Conservation (phyloP, 805 yeast genomes). For the Komagataella pastoris region DNA sequence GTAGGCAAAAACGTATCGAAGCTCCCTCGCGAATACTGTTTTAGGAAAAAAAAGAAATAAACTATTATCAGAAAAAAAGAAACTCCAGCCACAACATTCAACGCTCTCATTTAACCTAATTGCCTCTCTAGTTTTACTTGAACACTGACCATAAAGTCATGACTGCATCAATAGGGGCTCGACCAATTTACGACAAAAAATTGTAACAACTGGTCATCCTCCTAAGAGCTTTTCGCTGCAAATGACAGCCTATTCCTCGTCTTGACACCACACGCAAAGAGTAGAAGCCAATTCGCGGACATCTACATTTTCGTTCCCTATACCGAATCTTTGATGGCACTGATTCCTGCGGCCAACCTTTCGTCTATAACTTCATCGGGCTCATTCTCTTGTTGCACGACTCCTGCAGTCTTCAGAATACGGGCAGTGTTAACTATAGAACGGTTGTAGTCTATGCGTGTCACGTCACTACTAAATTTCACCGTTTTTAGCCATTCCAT, state of each 20-base stretch:
- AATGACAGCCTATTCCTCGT: no score
- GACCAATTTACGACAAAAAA: no score
- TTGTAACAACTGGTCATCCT: no score
- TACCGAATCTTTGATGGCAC: not conserved
- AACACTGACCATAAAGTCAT: not conserved
- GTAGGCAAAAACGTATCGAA: not conserved
- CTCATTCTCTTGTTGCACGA: conserved; percentile 12
- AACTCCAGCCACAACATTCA: not conserved
- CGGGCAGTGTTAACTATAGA: conserved; percentile 43
- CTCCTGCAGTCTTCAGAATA: conserved; percentile 54
- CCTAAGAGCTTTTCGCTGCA: no score
- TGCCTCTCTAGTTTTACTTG: not conserved
- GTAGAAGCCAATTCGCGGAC: not conserved
- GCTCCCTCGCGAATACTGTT: not conserved
- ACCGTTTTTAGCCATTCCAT: conserved; percentile 75
- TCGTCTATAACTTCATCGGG: conserved; percentile 1
- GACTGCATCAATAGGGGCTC: not conserved
- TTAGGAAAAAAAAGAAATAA: not conserved
- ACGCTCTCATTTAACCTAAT: not conserved
- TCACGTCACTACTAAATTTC: conserved; percentile 35
- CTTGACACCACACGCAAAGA: not conserved
- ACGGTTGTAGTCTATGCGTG: conserved; percentile 31
- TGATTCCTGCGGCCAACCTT: not conserved
- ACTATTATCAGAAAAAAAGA: not conserved
- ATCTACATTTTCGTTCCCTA: not conserved